Base-by-base conservation (phyloP, 352 stramenopile genomes). In the Phytophthora foliorum region DNA sequence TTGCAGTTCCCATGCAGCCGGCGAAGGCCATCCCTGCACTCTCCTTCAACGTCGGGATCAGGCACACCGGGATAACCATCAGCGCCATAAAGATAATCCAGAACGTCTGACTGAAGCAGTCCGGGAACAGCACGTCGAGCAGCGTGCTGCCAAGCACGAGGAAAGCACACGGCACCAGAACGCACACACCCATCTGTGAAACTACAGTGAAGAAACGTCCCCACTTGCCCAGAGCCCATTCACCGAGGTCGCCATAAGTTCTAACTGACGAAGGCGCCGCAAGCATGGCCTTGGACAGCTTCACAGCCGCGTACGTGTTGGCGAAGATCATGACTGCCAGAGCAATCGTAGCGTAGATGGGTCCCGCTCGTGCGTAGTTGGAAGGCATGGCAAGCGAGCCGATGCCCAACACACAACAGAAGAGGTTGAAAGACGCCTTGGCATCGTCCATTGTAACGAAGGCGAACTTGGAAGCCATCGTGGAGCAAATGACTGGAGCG, bases 41-140 rank as follows among this genome's bases (percentile, higher is more conserved):
- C 22, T 64, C 61, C 53, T 69, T 69, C 9, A 69, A 36, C 4
- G 54, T 69, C 54, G 62, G 54, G 14, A 69, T 69, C 16, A 69
- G 22, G 14, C 62, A 69, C 24, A 65, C 62, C 13, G 54, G 62
- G 45, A 64, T 58, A 10, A 69, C 62, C 54, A 69, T 42, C 2
- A 69, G 10, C 0, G 62, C 62, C 45, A 69, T 64, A 34, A 69
- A 69, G 62, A 64, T 50, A 24, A 69, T 65, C 62, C 62, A 69
- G 29, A 69, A 69, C 2, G 62, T 69, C 19, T 69, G 11, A 24
- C 62, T 69, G 45, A 65, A 69, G 14, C 36, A 41, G 44, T 65
- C 62, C 0, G 54, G 62, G 54, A 69, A 65, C 25, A 69, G 27
- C 17, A 69, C 62, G 22, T 69, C 62, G n/a, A 69, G 44, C 10